A percentile compares a stretch with the other conserved stretches of the same genome.
phyloP scores from a whole-genome alignment of 2,329 filamentous ascomycete species.

The Colletotrichum coccodes region DNA sequence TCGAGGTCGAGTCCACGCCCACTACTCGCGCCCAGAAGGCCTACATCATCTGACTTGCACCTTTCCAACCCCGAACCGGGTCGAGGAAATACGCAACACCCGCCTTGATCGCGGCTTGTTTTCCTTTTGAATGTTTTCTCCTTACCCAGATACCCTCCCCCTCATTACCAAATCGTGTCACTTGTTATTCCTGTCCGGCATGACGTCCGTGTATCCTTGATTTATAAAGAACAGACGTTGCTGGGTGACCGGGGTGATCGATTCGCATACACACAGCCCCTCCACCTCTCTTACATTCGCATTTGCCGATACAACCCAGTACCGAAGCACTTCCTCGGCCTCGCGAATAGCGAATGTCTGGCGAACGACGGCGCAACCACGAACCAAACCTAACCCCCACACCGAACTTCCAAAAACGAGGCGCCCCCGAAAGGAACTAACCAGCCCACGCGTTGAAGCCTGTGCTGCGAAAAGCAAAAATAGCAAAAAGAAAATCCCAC shows the following conservation, averaged over 20 bases:
- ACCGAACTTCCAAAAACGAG: slow-evolving; percentile 16
- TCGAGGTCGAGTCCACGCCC: slow-evolving; percentile 26
- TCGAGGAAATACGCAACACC: background rate
- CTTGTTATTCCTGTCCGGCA: slow-evolving; percentile 19
- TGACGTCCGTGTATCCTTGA: slow-evolving; percentile 27
- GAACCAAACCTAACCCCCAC: background rate
- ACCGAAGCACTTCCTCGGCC: background rate
- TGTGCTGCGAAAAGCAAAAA: slow-evolving; percentile 13
- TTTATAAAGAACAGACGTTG: slow-evolving; percentile 31
- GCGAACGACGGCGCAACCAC: slow-evolving; percentile 10
- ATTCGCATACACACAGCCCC: slow-evolving; percentile 2
- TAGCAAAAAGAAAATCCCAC: slow-evolving; percentile 9
- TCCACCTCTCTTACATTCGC: slow-evolving; percentile 8
- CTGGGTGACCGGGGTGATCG: slow-evolving; percentile 23
- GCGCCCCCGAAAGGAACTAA: background rate
- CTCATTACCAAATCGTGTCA: background rate
- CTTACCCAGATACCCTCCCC: background rate
- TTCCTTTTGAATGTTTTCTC: background rate
- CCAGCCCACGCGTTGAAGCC: slow-evolving; percentile 19
- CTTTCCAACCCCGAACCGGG: background rate
- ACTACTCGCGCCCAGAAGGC: slow-evolving; percentile 1
- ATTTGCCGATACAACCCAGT: background rate
- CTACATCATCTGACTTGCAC: slow-evolving; percentile 25
- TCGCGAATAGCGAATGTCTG: background rate
- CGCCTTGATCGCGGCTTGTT: background rate